These are phyloP conservation scores for Plasmodium relictum DNA, from an alignment of 169 alveolate genomes.

Conservation along the genomic window DNA sequence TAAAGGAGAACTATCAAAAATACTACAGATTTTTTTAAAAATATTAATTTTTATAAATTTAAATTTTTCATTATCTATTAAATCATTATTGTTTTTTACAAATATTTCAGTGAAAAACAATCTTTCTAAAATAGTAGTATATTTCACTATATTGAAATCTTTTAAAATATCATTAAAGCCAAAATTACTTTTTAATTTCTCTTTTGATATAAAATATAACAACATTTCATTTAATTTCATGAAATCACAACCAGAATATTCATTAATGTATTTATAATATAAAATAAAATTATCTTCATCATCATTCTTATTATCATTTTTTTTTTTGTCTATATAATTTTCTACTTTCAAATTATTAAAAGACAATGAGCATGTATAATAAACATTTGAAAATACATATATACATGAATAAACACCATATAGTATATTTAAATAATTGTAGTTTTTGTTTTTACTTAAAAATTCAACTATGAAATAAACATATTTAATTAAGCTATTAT, in stretches of 20 bases:
- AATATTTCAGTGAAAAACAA: constrained; percentile 5
- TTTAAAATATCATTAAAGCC: constrained; percentile 3
- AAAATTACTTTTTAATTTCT: neutral
- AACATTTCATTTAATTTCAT: constrained; percentile 51
- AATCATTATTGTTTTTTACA: neutral
- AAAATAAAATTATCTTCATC: neutral
- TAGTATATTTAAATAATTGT: constrained; percentile 19
- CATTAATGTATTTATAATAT: constrained; percentile 14
- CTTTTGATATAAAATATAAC: constrained; percentile 46
- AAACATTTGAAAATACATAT: constrained; percentile 33
- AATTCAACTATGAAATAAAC: constrained; percentile 29
- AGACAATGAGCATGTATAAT: constrained; percentile 9
- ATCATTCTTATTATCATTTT: neutral
- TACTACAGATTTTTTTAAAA: neutral
- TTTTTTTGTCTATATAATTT: neutral
- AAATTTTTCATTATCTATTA: neutral
- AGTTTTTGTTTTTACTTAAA: constrained; percentile 15
- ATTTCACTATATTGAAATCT: constrained; percentile 21
- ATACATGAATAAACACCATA: constrained; percentile 38
- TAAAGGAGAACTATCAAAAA: constrained; percentile 1
- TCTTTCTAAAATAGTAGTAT: constrained; percentile 26
- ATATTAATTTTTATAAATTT: neutral
- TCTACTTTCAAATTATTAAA: constrained; percentile 15
- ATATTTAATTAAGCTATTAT: constrained; percentile 24
- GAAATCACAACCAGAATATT: constrained; percentile 13